Conservation (phyloP, 768 basidiomycete genomes). For the Tubosaeta sp. region DNA sequence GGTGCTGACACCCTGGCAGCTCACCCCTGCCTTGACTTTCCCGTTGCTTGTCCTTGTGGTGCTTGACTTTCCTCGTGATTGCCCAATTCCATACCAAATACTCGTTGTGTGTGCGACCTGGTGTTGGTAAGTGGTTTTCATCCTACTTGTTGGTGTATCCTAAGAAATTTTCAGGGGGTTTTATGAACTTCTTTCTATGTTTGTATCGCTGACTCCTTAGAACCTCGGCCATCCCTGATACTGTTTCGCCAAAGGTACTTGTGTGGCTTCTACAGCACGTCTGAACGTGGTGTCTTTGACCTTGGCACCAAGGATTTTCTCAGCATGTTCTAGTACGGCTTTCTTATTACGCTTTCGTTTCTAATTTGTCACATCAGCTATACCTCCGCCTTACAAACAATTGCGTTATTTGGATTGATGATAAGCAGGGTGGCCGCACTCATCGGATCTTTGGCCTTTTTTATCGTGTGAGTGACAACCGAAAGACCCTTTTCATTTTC, state of each 20-base stretch:
- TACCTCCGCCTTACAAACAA: constrained; percentile 44
- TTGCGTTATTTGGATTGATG: constrained; percentile 68
- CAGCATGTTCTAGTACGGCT: constrained; percentile 33
- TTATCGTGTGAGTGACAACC: constrained; percentile 41
- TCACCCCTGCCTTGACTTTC: constrained; percentile 57
- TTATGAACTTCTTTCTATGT: constrained; percentile 54
- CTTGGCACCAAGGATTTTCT: constrained; percentile 44
- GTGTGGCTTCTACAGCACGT: constrained; percentile 39
- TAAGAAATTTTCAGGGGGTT: constrained; percentile 41
- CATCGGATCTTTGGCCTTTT: constrained; percentile 53
- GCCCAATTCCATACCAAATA: constrained; percentile 56
- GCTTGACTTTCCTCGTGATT: constrained; percentile 68
- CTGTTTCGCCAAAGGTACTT: constrained; percentile 29
- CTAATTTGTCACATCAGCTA: constrained; percentile 13
- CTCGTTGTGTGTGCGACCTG: constrained; percentile 55
- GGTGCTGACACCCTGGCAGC: constrained; percentile 25
- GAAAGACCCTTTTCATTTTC: constrained; percentile 14
- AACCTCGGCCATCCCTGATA: constrained; percentile 9
- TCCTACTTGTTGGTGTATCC: constrained; percentile 1
- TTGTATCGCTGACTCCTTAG: constrained; percentile 6
- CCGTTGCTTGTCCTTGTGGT: constrained; percentile 63
- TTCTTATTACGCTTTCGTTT: neutral
- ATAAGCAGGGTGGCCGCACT: constrained; percentile 64
- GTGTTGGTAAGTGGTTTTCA: constrained; percentile 47
- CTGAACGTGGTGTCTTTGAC: constrained; percentile 26